Conservation (phyloP, 1,284 basidiomycete genomes). For the Cryptococcus sp. region DNA sequence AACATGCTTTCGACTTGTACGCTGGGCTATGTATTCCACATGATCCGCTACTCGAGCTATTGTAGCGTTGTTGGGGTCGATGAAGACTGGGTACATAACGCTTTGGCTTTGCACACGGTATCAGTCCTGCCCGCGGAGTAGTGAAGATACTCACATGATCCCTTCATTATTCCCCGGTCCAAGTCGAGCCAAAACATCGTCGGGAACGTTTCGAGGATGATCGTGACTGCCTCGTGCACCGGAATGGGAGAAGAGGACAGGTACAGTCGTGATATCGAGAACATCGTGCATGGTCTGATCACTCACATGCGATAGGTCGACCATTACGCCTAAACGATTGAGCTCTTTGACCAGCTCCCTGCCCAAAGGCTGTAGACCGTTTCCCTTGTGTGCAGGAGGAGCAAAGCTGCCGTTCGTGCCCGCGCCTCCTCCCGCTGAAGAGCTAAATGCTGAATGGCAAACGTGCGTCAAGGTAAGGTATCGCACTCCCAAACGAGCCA, state of each 20-base stretch:
- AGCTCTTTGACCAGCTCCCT: conserved; percentile 70
- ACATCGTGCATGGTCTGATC: conserved; percentile 68
- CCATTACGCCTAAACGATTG: conserved; percentile 77
- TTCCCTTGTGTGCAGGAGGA: conserved; percentile 17
- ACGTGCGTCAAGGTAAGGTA: conserved; percentile 80
- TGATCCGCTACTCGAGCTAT: conserved; percentile 71
- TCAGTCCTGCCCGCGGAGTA: neutral
- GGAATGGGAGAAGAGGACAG: conserved; percentile 82
- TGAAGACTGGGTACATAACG: conserved; percentile 28
- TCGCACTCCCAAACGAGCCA: conserved; percentile 72
- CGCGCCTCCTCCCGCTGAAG: conserved; percentile 64
- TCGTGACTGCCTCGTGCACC: conserved; percentile 68
- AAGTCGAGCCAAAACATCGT: conserved; percentile 66
- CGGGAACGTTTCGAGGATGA: conserved; percentile 65
- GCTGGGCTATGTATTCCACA: conserved; percentile 72
- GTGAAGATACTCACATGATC: conserved; percentile 56
- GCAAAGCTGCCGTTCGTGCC: conserved; percentile 15
- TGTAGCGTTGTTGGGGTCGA: conserved; percentile 41
- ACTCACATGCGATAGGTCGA: conserved; percentile 79
- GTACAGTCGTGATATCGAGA: conserved; percentile 65
- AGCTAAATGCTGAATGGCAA: conserved; percentile 74
- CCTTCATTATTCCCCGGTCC: conserved; percentile 67
- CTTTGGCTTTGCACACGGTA: conserved; percentile 56
- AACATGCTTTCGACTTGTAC: conserved; percentile 65
- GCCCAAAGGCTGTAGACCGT: conserved; percentile 54